Evolutionary conservation across 2,329 filamentous ascomycete species (phyloP).

Genomic region (Bretziella fagacearum): DNA sequence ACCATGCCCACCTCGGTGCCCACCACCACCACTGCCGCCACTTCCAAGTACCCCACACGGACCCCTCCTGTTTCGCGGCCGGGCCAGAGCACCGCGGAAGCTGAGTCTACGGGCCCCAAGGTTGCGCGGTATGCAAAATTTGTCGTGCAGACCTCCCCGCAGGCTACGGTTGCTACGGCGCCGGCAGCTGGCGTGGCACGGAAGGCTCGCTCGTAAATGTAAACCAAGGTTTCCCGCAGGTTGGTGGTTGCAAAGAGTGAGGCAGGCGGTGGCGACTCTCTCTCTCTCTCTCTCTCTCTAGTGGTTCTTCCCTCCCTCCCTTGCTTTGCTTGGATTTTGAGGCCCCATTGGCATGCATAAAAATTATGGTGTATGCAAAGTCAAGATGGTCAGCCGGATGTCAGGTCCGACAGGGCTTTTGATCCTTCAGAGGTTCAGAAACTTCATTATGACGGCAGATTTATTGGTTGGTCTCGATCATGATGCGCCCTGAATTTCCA

Average conservation of each 20-base stretch:
- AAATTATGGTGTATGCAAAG: neutral
- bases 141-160: constrained; percentile 6
- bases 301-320: neutral
- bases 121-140: constrained; percentile 11
- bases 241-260: neutral
- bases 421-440: too few species aligned
- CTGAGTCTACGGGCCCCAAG: constrained; percentile 9
- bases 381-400: neutral
- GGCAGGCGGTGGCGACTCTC: neutral
- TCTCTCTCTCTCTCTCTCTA: neutral
- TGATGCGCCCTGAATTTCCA: neutral
- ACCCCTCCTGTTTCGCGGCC: neutral
- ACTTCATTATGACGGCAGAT: neutral
- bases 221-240: neutral
- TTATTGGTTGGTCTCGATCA: neutral
- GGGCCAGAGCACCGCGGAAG: neutral
- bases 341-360: neutral
- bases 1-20: neutral
- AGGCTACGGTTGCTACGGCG: neutral
- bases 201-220: neutral
- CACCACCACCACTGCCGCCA: neutral
- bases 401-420: neutral
- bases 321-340: neutral
- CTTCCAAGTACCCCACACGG: neutral
- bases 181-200: neutral